Conservation (phyloP, 1,284 basidiomycete species). For the Cryptococcus sp. region DNA sequence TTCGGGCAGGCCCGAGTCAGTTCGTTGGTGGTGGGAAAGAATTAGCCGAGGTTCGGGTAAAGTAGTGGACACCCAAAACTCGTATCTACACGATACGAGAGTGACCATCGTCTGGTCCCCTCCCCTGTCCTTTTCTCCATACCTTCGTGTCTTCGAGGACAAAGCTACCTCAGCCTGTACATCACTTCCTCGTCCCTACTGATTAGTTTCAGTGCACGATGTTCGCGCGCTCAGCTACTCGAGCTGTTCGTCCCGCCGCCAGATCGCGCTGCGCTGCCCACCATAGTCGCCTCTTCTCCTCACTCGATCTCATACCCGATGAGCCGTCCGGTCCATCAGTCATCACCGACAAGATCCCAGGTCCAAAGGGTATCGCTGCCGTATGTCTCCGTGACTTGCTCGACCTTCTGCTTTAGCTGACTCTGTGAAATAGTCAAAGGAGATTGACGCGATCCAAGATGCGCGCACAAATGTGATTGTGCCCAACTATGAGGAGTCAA, state of each 20-base stretch:
- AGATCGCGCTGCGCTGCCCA: neutral
- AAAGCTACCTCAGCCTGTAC: no score
- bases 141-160: no score
- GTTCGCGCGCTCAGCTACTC: neutral
- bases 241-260: neutral
- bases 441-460: conserved; percentile 53
- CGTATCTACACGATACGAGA: no score
- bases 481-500: conserved; percentile 45
- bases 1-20: no score
- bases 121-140: no score
- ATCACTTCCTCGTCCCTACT: no score
- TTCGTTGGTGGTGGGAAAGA: no score
- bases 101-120: no score
- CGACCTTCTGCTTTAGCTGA: neutral
- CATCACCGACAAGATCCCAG: conserved; percentile 25
- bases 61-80: no score
- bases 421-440: conserved; percentile 9
- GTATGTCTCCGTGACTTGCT: conserved; percentile 7
- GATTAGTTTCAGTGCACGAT: neutral
- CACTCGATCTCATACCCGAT: conserved; percentile 27
- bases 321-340: conserved; percentile 26
- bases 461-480: conserved; percentile 53
- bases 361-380: conserved; percentile 24
- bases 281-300: conserved; percentile 18
- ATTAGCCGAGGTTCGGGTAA: no score